Percentiles rank a stretch among this genome's conserved stretches.
Evolutionary conservation across 257 asterid species (phyloP).

Genomic region (Solanum clarkiae): DNA sequence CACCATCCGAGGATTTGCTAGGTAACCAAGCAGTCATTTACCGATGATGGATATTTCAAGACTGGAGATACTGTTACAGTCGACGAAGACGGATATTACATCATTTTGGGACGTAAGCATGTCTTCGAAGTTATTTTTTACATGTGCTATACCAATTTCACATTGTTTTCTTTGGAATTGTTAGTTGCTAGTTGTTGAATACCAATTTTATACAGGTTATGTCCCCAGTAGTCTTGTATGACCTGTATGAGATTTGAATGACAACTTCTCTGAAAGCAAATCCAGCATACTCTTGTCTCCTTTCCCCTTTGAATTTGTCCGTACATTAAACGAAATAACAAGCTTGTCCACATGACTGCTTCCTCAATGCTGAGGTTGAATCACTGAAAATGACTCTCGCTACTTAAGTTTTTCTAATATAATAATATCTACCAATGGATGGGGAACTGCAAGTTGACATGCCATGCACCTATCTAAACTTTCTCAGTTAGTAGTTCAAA

Average conservation of each 20-base stretch:
- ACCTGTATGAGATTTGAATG: background rate
- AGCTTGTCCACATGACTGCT: background rate
- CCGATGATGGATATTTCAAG: slow-evolving; percentile 77
- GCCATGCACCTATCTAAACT: background rate
- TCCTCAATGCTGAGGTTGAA: background rate
- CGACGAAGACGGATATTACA: slow-evolving; percentile 84
- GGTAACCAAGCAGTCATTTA: slow-evolving; percentile 82
- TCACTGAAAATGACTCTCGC: background rate
- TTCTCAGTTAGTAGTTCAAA: background rate
- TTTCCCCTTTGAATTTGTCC: background rate
- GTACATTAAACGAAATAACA: background rate
- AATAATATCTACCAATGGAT: background rate
- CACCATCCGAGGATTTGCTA: slow-evolving; percentile 4
- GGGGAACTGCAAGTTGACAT: background rate
- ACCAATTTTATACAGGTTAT: background rate
- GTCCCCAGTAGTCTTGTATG: background rate
- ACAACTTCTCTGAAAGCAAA: background rate
- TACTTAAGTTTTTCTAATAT: background rate
- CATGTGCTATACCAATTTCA: background rate
- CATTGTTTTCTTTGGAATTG: background rate
- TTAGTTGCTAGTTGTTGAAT: background rate
- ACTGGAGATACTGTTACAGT: slow-evolving; percentile 92
- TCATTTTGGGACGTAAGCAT: slow-evolving; percentile 92
- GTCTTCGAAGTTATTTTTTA: background rate
- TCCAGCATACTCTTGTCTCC: background rate